Base-by-base conservation (phyloP, 164 flowering plant genomes). In the Magnolia changhungtana region DNA sequence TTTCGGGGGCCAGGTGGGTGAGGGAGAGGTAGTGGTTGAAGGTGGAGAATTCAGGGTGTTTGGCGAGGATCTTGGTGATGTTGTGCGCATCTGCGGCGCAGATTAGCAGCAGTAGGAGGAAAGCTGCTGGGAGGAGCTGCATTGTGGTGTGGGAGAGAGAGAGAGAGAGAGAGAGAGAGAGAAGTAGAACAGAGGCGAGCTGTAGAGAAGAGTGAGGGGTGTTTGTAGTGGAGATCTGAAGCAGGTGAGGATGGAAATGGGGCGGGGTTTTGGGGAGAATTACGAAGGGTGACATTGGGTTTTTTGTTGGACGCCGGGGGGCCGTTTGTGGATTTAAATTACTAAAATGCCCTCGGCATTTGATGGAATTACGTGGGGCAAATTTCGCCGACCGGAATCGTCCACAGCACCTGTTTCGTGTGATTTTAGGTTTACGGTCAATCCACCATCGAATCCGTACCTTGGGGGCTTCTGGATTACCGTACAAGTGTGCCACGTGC, bases 21-120 rank as follows among this genome's bases (percentile, higher is more conserved):
- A 75, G 10, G 75, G 89, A 75, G 19, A 88, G 79, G 91, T 93
- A 93, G 82, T 91, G 94, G 86, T 90, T 93, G 92, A 93, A 92
- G 72, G 90, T 88, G 14, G 94, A 90, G 85, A 90, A 87, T 7
- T 87, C 87, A 0, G 94, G 97, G 85, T 88, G 87, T 68, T 84
- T 82, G 45, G 91, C 94, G 9, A 95, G 90, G 69, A 93, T 92
- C 29, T 76, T 77, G 9, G 98, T 95, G 83, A 95, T 90, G 82
- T 93, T 93, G 90, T 90, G 95, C 16, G 91, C 96, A 2, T 80
- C 31, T 70, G 88, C 19, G 75, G 85, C 31, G 79, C 77, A 13
- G 66, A 72, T n/a, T 72, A 71, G 72, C 1, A 55, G 70, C 18
- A 59, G 50, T 63, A 68, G 73, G 70, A 82, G 37, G 10, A 55